Conservation (phyloP, 23 red algal species). For the Pyropia haitanensis region DNA sequence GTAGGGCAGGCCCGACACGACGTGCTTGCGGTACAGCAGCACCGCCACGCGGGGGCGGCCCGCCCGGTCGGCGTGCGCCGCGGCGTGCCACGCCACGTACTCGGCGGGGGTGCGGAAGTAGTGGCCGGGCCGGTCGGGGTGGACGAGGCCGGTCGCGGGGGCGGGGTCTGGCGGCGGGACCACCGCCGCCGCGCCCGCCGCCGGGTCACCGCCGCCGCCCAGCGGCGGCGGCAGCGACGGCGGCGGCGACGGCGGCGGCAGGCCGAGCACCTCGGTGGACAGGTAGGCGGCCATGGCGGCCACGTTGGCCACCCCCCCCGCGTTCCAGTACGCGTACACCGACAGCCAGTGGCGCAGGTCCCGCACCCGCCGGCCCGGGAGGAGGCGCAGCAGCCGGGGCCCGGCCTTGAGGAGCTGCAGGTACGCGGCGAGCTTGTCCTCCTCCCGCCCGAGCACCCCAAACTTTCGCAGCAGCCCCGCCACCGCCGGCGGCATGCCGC, state of each 20-base stretch:
- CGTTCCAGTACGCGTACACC: conserved; percentile 66
- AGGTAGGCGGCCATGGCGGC: conserved; percentile 47
- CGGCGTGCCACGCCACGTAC: conserved; percentile 40
- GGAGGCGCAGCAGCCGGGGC: conserved; percentile 22
- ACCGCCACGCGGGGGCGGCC: conserved; percentile 18
- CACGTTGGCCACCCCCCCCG: conserved; percentile 46
- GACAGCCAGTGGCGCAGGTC: conserved; percentile 50
- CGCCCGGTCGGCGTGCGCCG: conserved; percentile 1
- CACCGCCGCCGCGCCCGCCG: background rate
- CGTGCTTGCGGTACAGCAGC: conserved; percentile 65
- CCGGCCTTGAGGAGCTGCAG: conserved; percentile 45
- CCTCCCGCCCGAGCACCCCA: conserved; percentile 34
- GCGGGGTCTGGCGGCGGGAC: conserved; percentile 15
- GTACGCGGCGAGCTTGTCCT: conserved; percentile 60
- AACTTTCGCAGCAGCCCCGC: conserved; percentile 3
- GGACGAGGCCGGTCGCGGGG: conserved; percentile 8
- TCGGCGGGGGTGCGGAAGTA: conserved; percentile 31
- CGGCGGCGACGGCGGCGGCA: background rate
- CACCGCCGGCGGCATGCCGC: conserved; percentile 3
- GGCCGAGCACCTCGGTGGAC: conserved; percentile 18
- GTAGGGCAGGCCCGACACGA: conserved; percentile 33
- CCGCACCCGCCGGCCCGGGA: conserved; percentile 29
- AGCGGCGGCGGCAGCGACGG: background rate
- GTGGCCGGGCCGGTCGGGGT: conserved; percentile 1
- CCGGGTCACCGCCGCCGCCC: background rate